Evolutionary conservation across 345 rosid genomes (phyloP).

Genomic region (Cardiospermum halicacabum): DNA sequence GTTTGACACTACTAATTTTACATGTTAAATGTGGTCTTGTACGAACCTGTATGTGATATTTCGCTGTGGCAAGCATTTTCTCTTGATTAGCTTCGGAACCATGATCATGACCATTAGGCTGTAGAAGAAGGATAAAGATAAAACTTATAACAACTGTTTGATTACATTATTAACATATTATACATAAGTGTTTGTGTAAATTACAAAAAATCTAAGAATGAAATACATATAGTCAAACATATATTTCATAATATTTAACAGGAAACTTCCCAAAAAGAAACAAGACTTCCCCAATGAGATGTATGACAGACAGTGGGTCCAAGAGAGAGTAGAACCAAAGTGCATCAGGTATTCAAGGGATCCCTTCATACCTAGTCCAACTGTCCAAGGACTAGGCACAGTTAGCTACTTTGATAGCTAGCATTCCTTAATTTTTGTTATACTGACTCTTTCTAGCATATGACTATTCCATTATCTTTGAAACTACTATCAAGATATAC

Average conservation of each 20-base stretch:
- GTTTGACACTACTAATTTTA: constrained; percentile 3
- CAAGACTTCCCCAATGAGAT: background rate
- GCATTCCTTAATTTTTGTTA: no score
- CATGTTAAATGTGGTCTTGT: constrained; percentile 9
- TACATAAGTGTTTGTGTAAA: background rate
- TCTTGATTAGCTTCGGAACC: constrained; percentile 60
- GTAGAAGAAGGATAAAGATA: constrained; percentile 18
- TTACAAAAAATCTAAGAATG: background rate
- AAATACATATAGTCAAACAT: background rate
- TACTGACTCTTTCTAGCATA: no score
- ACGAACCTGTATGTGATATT: constrained; percentile 83
- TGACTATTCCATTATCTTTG: no score
- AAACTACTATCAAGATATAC: no score
- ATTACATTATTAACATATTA: no score
- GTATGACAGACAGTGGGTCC: no score
- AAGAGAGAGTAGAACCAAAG: no score
- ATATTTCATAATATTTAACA: background rate
- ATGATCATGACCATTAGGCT: constrained; percentile 89
- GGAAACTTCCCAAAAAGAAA: background rate
- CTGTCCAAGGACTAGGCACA: no score
- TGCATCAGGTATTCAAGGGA: no score
- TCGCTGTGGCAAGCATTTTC: constrained; percentile 69
- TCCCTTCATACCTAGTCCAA: no score
- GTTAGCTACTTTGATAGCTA: no score
- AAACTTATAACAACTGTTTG: background rate